These are phyloP conservation scores for Leishmania arabica DNA, from an alignment of 208 protist genomes.

Conservation along the genomic window DNA sequence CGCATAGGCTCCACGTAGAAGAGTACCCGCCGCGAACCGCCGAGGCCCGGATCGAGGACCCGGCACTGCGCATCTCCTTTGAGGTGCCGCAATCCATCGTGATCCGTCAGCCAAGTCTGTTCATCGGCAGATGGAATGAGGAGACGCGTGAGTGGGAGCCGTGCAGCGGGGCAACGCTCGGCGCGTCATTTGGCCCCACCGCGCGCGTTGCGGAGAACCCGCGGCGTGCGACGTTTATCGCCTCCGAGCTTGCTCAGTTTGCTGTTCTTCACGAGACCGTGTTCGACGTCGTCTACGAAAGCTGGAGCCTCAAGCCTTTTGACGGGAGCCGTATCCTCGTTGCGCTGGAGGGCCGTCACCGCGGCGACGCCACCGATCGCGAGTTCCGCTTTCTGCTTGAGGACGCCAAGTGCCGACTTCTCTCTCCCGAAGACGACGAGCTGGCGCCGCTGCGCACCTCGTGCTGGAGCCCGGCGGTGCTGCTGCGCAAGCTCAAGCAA, in stretches of 20 bases:
- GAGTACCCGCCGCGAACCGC: constrained; percentile 73
- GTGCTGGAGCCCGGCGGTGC: constrained; percentile 75
- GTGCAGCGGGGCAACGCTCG: constrained; percentile 76
- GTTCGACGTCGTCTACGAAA: constrained; percentile 90
- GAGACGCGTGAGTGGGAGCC: constrained; percentile 78
- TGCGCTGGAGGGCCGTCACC: constrained; percentile 71
- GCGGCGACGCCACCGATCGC: constrained; percentile 83
- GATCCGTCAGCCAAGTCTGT: constrained; percentile 76
- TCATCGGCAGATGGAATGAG: constrained; percentile 85
- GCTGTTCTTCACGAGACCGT: constrained; percentile 90
- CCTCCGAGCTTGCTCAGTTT: constrained; percentile 81
- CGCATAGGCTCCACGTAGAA: constrained; percentile 71
- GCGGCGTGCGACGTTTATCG: constrained; percentile 68
- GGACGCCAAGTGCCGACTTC: constrained; percentile 76
- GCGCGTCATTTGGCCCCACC: constrained; percentile 38
- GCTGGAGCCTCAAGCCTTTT: constrained; percentile 78
- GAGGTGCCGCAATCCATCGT: constrained; percentile 82
- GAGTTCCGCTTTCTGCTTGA: constrained; percentile 86
- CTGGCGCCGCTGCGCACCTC: constrained; percentile 58
- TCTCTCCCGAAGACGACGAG: constrained; percentile 82
- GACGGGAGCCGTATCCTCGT: constrained; percentile 73
- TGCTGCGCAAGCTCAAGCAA: constrained; percentile 80
- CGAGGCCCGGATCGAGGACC: constrained; percentile 65
- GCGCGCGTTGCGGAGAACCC: constrained; percentile 35
- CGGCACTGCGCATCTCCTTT: constrained; percentile 82